phyloP scores from a whole-genome alignment of 192 early-diverging fungal genomes.

The Umbelopsis ramanniana region DNA sequence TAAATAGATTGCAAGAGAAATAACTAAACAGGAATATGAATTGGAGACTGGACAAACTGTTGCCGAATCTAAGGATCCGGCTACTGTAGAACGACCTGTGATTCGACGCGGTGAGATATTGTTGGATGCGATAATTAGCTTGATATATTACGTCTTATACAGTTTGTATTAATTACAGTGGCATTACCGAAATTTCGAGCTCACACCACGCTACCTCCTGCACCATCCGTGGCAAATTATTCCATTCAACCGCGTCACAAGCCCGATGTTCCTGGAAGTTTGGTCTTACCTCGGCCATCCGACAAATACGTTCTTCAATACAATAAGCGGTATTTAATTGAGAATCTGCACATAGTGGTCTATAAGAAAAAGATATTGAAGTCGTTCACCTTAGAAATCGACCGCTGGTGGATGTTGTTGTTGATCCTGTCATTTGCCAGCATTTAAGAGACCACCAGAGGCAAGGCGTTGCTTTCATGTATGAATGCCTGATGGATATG shows the following conservation, averaged over 20 bases:
- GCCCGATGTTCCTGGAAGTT: constrained; percentile 33
- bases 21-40: background rate
- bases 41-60: background rate
- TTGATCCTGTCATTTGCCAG: constrained; percentile 51
- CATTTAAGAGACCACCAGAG: constrained; percentile 53
- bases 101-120: background rate
- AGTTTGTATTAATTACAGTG: constrained; percentile 1
- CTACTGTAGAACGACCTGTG: background rate
- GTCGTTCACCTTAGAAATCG: constrained; percentile 21
- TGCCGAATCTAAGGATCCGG: background rate
- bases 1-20: constrained; percentile 1
- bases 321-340: constrained; percentile 16
- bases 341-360: background rate
- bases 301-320: constrained; percentile 26
- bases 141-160: constrained; percentile 9
- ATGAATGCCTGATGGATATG: constrained; percentile 57
- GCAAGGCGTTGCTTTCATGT: constrained; percentile 51
- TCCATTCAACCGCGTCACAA: constrained; percentile 40
- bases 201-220: background rate
- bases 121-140: background rate
- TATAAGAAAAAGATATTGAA: background rate
- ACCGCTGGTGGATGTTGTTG: constrained; percentile 51
- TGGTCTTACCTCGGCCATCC: constrained; percentile 43
- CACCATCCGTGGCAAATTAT: constrained; percentile 2
- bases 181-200: background rate